Evolutionary conservation across 441 rosid genomes (phyloP).

Genomic region (Pelargonium cotyledonis): DNA sequence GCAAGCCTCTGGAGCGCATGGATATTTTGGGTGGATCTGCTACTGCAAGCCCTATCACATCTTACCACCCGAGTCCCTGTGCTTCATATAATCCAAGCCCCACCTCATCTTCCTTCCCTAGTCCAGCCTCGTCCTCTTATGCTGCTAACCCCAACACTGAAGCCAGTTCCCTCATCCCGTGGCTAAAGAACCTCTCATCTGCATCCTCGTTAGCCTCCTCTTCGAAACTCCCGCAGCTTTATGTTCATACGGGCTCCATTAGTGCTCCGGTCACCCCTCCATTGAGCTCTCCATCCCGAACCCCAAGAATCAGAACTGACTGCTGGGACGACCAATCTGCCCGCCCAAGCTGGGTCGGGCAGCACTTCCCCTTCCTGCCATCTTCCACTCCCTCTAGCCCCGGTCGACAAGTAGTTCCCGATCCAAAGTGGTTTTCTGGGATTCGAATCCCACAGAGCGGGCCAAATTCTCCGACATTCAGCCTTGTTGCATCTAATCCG

Average conservation of each 20-base stretch:
- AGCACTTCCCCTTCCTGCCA: constrained; percentile 41
- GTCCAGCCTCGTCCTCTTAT: constrained; percentile 55
- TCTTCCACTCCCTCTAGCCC: constrained; percentile 83
- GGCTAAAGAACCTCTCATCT: constrained; percentile 91
- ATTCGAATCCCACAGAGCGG: constrained; percentile 76
- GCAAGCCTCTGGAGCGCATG: constrained; percentile 75
- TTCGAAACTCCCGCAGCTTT: constrained; percentile 51
- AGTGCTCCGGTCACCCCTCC: constrained; percentile 99
- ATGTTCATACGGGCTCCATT: constrained; percentile 64
- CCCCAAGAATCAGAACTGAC: constrained; percentile 48
- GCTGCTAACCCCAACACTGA: constrained; percentile 51
- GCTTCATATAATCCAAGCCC: constrained; percentile 89
- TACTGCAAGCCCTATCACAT: constrained; percentile 82
- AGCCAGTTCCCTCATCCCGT: constrained; percentile 83
- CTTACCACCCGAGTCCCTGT: constrained; percentile 83
- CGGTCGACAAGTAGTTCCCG: constrained; percentile 53
- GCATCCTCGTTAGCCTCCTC: constrained; percentile 67
- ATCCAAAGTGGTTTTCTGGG: constrained; percentile 68
- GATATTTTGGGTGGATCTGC: constrained; percentile 81
- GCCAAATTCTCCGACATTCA: constrained; percentile 89
- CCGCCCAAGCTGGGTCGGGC: constrained; percentile 46
- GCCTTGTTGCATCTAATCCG: constrained; percentile 69
- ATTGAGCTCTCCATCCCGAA: constrained; percentile 60
- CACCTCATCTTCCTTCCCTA: constrained; percentile 76
- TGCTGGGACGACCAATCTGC: constrained; percentile 55